Evolutionary conservation across 2,329 filamentous ascomycete genomes (phyloP).

Genomic region (Zasmidium citrigriseum): DNA sequence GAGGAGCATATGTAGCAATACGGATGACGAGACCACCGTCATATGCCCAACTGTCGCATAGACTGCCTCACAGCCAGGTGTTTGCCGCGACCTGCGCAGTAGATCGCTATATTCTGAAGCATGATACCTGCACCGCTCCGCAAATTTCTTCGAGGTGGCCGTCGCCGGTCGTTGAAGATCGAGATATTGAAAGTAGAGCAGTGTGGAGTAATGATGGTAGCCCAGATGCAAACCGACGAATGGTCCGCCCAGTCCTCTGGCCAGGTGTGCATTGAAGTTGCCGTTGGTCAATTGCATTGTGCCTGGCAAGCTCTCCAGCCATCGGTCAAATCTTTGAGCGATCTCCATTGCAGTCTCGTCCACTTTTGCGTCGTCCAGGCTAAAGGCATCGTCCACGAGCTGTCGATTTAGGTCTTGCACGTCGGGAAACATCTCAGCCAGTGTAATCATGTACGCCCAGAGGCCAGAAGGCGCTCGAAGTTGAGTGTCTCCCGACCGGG

Average conservation of each 20-base stretch:
- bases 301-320: not conserved
- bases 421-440: constrained; percentile 42
- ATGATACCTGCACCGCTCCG: constrained; percentile 34
- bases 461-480: constrained; percentile 36
- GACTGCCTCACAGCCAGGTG: constrained; percentile 42
- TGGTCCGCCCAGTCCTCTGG: constrained; percentile 43
- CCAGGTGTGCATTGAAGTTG: constrained; percentile 42
- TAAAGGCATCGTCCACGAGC: constrained; percentile 25
- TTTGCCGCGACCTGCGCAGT: constrained; percentile 41
- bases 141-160: constrained; percentile 6
- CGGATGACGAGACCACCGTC: constrained; percentile 49
- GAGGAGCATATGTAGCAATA: constrained; percentile 50
- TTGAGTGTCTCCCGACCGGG: not conserved
- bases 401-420: constrained; percentile 44
- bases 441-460: constrained; percentile 44
- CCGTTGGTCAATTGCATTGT: not conserved
- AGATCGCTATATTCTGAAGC: constrained; percentile 44
- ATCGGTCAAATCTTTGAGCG: not conserved
- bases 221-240: constrained; percentile 51
- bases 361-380: not conserved
- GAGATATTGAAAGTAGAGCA: constrained; percentile 53
- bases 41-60: constrained; percentile 52
- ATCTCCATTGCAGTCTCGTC: not conserved
- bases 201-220: constrained; percentile 49
- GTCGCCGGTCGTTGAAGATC: constrained; percentile 31